Base-by-base conservation (phyloP, 2,329 filamentous ascomycete species). In the Samsoniella hepiali region DNA sequence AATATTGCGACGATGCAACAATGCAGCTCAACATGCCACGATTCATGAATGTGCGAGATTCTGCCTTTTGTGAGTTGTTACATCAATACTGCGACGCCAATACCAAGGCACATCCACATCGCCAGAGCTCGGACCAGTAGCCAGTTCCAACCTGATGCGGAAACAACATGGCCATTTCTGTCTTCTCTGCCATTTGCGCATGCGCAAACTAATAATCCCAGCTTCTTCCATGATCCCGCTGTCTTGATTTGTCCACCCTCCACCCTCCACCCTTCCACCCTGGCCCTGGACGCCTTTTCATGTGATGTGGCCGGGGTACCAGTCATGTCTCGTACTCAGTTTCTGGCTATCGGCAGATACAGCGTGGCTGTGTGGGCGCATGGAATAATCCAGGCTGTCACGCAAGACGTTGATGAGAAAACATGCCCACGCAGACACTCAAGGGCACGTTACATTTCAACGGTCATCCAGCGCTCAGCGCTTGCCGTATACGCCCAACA, bases 371-470 rank as follows among this genome's bases (percentile, higher is more conserved):
- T 42, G 13, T 34, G 47, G 9, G 27, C 34, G 11, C 34, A 29
- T 42, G 36, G 57, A 59, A 59, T 29, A 50, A 50, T 58, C 31
- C 51, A 34, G 32, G 22, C 34, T 13, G 45, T 51, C 44, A 32
- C 57, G 51, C 44, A 40, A 40, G 32, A 51, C 11, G 10, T 32
- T n/a, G 22, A 50, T 4, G 42, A 40, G 45, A 31, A 59, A n/a
- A 51, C 5, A 59, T 7, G 34, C 5, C 8, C 27, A 15, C 27
- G 44, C 10, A 56, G 11, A 56, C 4, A 34, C 10, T 22, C 40
- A 32, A 13, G 32, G n/a, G 42, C 53, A 56, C 34, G 51, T 29
- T 55, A 55, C 53, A 44, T 13, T 40, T 40, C 11, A 40, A 8
- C 34, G 34, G 38, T 11, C 15, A 40, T 40, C 38, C 38, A 9